Evolutionary conservation across 2,329 filamentous ascomycete genomes (phyloP).

Genomic region (Beauveria caledonica): DNA sequence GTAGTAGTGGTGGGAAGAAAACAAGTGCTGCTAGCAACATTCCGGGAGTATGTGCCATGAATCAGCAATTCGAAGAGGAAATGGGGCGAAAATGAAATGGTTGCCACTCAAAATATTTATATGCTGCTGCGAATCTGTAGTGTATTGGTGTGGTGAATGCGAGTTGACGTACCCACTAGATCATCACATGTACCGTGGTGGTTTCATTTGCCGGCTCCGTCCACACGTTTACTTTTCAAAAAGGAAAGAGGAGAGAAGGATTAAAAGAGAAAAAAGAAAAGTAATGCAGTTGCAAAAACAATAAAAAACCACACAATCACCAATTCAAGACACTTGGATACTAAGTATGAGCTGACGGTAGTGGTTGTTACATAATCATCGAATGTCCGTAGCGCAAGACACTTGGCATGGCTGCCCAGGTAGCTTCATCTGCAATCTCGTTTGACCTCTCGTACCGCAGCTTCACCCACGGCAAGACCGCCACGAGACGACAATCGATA

Average conservation of each 20-base stretch:
- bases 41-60: background rate
- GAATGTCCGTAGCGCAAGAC: background rate
- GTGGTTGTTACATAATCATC: conserved; percentile 1
- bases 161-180: too few species aligned
- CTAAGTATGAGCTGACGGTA: background rate
- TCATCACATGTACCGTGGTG: background rate
- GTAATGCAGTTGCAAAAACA: background rate
- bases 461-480: background rate
- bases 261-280: background rate
- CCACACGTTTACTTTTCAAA: too few species aligned
- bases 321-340: background rate
- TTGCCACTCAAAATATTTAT: background rate
- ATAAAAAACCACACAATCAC: background rate
- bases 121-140: background rate
- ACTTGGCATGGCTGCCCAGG: background rate
- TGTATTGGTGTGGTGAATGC: too few species aligned
- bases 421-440: background rate
- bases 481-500: background rate
- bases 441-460: background rate
- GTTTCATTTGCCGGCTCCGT: background rate
- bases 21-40: conserved; percentile 1
- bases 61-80: conserved; percentile 5
- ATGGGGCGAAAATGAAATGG: background rate
- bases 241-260: too few species aligned
- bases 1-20: conserved; percentile 7